Evolutionary conservation across 2,329 filamentous ascomycete genomes (phyloP).

Genomic region (Ophiostoma tasmaniense): DNA sequence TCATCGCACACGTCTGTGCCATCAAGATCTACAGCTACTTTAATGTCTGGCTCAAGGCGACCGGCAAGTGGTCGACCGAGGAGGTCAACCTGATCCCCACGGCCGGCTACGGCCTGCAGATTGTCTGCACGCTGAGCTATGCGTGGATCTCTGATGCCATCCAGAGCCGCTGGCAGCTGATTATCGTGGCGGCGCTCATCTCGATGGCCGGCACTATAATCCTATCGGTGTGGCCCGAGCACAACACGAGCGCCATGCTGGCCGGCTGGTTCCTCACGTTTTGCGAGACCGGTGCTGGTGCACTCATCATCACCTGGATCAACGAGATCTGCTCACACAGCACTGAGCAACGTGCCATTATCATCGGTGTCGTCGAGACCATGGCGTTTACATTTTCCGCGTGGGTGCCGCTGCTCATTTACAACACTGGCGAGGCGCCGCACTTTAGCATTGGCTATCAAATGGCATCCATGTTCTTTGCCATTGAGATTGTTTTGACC

Average conservation of each 20-base stretch:
- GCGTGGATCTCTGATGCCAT: not conserved
- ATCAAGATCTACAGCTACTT: not conserved
- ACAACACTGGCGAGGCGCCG: not conserved
- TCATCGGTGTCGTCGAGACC: not conserved
- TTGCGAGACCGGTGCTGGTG: not conserved
- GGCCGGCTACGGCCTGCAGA: not conserved
- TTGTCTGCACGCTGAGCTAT: not conserved
- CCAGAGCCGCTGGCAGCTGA: slow-evolving; percentile 1
- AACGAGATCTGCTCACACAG: slow-evolving; percentile 1
- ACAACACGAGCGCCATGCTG: not conserved
- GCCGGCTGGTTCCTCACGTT: not conserved
- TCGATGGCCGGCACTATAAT: not conserved
- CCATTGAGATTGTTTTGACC: not conserved
- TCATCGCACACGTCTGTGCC: not conserved
- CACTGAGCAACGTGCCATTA: not conserved
- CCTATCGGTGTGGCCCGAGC: not conserved
- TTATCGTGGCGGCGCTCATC: not conserved
- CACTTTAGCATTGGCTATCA: not conserved
- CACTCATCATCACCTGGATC: not conserved
- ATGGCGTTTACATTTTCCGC: not conserved
- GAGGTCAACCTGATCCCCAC: not conserved
- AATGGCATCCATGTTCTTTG: not conserved
- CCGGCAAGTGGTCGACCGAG: not conserved
- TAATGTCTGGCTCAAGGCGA: not conserved
- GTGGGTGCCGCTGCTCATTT: not conserved